These are phyloP conservation scores for Hermanozyma aechmeae DNA, from an alignment of 805 yeast species.

Conservation along the genomic window DNA sequence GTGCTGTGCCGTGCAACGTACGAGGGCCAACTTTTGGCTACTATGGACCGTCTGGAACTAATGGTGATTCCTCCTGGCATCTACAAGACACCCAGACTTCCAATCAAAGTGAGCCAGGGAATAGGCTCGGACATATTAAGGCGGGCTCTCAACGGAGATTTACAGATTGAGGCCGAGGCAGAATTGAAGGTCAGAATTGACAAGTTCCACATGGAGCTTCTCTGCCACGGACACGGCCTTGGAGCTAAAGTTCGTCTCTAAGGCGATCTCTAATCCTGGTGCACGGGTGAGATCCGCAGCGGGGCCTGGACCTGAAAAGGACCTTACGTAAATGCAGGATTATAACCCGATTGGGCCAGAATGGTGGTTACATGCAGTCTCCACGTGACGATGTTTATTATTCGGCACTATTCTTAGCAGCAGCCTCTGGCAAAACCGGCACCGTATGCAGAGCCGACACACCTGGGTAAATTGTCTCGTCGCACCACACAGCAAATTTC, in stretches of 20 bases:
- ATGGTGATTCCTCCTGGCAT: slow-evolving; percentile 44
- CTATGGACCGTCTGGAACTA: slow-evolving; percentile 29
- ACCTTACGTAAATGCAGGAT: too few species aligned
- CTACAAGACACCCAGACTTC: slow-evolving; percentile 39
- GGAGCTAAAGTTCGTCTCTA: slow-evolving; percentile 30
- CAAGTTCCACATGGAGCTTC: slow-evolving; percentile 28
- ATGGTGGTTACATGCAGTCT: too few species aligned
- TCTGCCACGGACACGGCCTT: slow-evolving; percentile 38
- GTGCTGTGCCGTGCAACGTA: slow-evolving; percentile 39
- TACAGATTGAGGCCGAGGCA: slow-evolving; percentile 39
- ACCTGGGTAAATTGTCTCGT: too few species aligned
- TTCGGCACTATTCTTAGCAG: too few species aligned
- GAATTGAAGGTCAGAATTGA: slow-evolving; percentile 31
- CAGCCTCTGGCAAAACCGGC: too few species aligned
- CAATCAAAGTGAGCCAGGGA: slow-evolving; percentile 37
- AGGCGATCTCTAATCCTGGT: too few species aligned
- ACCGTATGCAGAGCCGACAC: too few species aligned
- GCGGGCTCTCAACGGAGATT: slow-evolving; percentile 41
- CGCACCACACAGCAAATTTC: too few species aligned
- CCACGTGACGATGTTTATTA: too few species aligned
- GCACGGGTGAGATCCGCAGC: too few species aligned
- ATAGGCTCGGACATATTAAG: slow-evolving; percentile 41
- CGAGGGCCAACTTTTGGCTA: slow-evolving; percentile 39
- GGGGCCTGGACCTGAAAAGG: too few species aligned
- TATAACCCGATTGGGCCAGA: too few species aligned